These are phyloP conservation scores for Cordyceps tenuipes DNA, from an alignment of 2,329 filamentous ascomycete genomes.

Conservation along the genomic window DNA sequence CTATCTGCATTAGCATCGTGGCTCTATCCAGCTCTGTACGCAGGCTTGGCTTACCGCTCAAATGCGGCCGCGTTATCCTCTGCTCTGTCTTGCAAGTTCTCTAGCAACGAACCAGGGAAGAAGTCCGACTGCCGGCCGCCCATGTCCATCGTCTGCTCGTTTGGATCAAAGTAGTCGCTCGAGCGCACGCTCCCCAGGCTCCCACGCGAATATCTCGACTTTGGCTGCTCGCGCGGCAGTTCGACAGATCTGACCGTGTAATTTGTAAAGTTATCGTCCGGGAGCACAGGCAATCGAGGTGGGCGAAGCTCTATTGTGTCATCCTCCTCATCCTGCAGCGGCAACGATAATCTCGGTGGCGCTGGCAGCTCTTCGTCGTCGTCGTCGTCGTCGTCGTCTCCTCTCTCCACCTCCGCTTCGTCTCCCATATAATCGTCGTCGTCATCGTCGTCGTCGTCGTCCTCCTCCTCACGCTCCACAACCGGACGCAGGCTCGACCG, in stretches of 20 bases:
- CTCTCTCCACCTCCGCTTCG: slow-evolving; percentile 28
- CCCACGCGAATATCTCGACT: slow-evolving; percentile 39
- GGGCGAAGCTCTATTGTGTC: slow-evolving; percentile 17
- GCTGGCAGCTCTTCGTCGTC: slow-evolving; percentile 36
- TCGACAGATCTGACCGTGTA: slow-evolving; percentile 52
- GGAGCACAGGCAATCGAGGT: slow-evolving; percentile 40
- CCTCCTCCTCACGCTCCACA: slow-evolving; percentile 18
- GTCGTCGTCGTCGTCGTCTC: slow-evolving; percentile 43
- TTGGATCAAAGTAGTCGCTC: slow-evolving; percentile 41
- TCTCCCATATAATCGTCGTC: slow-evolving; percentile 45
- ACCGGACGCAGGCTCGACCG: slow-evolving; percentile 13
- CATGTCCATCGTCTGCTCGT: slow-evolving; percentile 32
- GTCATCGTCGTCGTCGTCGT: slow-evolving; percentile 37
- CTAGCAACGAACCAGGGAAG: slow-evolving; percentile 37
- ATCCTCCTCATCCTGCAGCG: slow-evolving; percentile 18
- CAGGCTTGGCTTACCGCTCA: slow-evolving; percentile 24
- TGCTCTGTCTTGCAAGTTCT: slow-evolving; percentile 33
- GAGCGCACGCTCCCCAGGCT: slow-evolving; percentile 45
- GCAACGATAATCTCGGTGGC: neutral
- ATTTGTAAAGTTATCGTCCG: slow-evolving; percentile 32
- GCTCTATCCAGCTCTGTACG: neutral
- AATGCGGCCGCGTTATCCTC: slow-evolving; percentile 28
- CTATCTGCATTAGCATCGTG: slow-evolving; percentile 11
- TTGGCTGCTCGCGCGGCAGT: slow-evolving; percentile 41
- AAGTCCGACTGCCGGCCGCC: slow-evolving; percentile 40